Conservation (phyloP, 306 rosid species). For the Ormosia emarginata region DNA sequence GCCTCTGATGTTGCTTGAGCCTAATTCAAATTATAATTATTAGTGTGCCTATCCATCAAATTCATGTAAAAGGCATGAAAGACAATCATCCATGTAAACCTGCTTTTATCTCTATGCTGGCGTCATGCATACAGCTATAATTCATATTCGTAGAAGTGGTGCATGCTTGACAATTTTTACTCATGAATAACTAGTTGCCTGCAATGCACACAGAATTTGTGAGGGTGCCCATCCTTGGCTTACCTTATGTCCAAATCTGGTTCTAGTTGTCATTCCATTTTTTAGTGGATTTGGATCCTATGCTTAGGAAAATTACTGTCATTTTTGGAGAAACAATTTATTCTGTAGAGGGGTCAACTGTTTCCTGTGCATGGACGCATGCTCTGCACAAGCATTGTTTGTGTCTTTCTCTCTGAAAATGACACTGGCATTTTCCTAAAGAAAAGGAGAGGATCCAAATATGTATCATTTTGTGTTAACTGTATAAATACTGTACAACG, state of each 20-base stretch:
- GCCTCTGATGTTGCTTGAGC: constrained; percentile 6
- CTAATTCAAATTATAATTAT: not conserved
- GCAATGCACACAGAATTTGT: not conserved
- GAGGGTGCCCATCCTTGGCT: constrained; percentile 1
- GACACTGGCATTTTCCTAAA: not conserved
- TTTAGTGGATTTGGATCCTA: constrained; percentile 5
- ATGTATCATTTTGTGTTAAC: constrained; percentile 32
- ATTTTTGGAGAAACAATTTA: not conserved
- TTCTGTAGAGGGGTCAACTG: constrained; percentile 7
- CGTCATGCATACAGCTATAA: not conserved
- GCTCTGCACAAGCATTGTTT: not conserved
- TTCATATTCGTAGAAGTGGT: not conserved
- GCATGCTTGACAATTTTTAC: not conserved
- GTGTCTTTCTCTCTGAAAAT: constrained; percentile 8
- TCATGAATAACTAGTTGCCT: not conserved
- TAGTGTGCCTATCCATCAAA: not conserved
- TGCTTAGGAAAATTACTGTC: not conserved
- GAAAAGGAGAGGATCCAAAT: constrained; percentile 33
- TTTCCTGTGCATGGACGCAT: constrained; percentile 11
- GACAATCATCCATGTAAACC: not conserved
- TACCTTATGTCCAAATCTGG: constrained; percentile 10
- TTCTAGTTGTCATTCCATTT: constrained; percentile 4
- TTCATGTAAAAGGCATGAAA: not conserved
- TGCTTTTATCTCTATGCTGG: not conserved
- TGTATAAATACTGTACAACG: constrained; percentile 22